phyloP scores from a whole-genome alignment of 1,284 basidiomycete species.

The Cutaneotrichosporon sp. region DNA sequence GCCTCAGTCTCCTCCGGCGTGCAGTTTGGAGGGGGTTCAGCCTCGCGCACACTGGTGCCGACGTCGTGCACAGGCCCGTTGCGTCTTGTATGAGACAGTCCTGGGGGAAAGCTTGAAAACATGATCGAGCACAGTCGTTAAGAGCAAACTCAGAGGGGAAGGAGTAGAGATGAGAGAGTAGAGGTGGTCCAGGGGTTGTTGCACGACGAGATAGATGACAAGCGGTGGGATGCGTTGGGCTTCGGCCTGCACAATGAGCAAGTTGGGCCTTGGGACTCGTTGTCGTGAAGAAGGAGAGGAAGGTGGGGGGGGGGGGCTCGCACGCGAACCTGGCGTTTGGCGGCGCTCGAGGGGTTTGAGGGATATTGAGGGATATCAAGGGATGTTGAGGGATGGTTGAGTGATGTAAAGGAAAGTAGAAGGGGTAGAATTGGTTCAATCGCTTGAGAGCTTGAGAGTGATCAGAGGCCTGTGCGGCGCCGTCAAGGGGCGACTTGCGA shows the following conservation, averaged over 20 bases:
- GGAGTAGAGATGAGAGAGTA: not conserved
- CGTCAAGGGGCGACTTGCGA: conserved; percentile 4
- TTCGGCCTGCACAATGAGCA: not conserved
- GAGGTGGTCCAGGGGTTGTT: conserved; percentile 1
- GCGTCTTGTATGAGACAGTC: not conserved
- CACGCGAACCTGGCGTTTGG: not conserved
- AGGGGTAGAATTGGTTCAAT: not conserved
- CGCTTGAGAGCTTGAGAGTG: not conserved
- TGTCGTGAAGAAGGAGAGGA: too few relatives aligned
- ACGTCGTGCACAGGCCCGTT: conserved; percentile 3
- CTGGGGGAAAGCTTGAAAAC: not conserved
- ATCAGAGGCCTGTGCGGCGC: conserved; percentile 1
- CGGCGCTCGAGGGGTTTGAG: not conserved
- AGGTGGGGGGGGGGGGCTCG: not conserved
- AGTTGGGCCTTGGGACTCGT: not conserved
- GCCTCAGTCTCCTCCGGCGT: conserved; percentile 5
- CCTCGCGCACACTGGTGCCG: conserved; percentile 4
- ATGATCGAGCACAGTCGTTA: not conserved
- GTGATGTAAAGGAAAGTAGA: not conserved
- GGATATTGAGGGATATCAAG: not conserved
- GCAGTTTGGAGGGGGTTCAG: conserved; percentile 3
- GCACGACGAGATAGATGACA: not conserved
- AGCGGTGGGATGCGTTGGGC: not conserved
- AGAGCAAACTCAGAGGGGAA: not conserved
- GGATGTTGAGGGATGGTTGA: not conserved